Evolutionary conservation across 129 eudicot genomes (phyloP).

Genomic region (Flaveria trinervia): DNA sequence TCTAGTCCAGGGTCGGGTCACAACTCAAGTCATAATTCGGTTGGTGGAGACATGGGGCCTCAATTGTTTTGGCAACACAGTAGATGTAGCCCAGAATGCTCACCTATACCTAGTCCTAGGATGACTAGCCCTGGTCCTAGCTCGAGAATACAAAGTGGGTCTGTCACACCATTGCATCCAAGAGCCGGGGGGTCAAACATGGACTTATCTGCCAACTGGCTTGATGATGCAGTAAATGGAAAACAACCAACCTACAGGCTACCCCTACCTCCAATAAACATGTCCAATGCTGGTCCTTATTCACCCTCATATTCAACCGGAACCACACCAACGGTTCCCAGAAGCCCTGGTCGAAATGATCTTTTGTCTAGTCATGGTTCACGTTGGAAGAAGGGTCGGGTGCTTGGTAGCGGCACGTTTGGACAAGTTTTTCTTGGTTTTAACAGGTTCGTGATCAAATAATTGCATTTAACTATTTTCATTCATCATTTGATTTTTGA

Average conservation of each 20-base stretch:
- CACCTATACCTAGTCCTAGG: constrained; percentile 67
- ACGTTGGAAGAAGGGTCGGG: constrained; percentile 66
- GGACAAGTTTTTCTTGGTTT: constrained; percentile 74
- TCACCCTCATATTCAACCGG: constrained; percentile 55
- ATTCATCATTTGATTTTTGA: constrained; percentile 5
- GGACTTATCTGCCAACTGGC: constrained; percentile 40
- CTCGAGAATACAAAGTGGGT: constrained; percentile 60
- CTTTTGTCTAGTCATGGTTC: constrained; percentile 45
- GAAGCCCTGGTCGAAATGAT: constrained; percentile 51
- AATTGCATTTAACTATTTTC: not conserved
- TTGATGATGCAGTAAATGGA: constrained; percentile 35
- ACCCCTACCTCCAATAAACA: constrained; percentile 55
- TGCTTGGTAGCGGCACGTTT: constrained; percentile 73
- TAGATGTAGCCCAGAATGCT: constrained; percentile 68
- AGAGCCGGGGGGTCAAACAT: constrained; percentile 42
- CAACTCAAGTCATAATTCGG: constrained; percentile 58
- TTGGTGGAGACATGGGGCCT: constrained; percentile 54
- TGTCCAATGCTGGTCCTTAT: constrained; percentile 44
- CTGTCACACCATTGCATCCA: constrained; percentile 58
- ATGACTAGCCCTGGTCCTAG: constrained; percentile 69
- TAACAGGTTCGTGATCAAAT: constrained; percentile 46
- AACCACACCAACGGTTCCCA: constrained; percentile 40
- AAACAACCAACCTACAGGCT: constrained; percentile 53
- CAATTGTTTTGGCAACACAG: constrained; percentile 48
- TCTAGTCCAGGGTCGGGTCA: constrained; percentile 73